Evolutionary conservation across 2,329 filamentous ascomycete species (phyloP), one percentile per base, ranked within the genome.

Genomic region (Aspergillus nomiae): DNA sequence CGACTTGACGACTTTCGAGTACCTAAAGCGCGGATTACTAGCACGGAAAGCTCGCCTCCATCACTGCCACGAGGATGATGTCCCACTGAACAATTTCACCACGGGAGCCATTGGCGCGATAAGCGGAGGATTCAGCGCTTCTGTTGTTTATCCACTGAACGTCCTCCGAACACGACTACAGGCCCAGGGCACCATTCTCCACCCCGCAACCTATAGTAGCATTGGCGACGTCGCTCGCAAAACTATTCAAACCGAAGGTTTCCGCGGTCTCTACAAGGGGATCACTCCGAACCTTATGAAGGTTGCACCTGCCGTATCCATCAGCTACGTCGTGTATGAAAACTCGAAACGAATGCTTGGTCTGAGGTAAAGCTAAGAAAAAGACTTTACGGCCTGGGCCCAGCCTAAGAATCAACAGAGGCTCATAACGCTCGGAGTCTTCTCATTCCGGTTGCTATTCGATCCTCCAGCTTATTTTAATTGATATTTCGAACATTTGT

Each of bases 221-320:
- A 94, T 98, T 67, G 86, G 89, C 82, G 95, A 99, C 77, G 94
- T 97, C 50, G 90, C 92, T 1, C 85, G 85, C 59, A 92, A 91
- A 79, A 99, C 95, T 10, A 81, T 97, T 41, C 84, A 89, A 70
- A 88, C 90, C 56, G 95, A 99, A 79, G 95, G 95, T 1, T 76
- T 91, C 43, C 86, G 91, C 63, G 95, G 95, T 2, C 83, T 99
- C 62, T 99, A 97, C 84, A 97, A 96, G 79, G 95, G 95, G 1
- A 83, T 98, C 67, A 97, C 94, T 48, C 95, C 95, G 6, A 99
- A 98, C 75, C 83, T 99, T 45, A 84, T 99, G 70, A 99, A 99
- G 82, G 95, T 99, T 41, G 93, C 95, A 11, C 95, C 95, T 2
- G 93, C 95, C 34, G 90, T 99, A 59, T 97, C 93, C 71, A 98